Conservation (phyloP, 805 yeast genomes). For the Candida sanyiensis region DNA sequence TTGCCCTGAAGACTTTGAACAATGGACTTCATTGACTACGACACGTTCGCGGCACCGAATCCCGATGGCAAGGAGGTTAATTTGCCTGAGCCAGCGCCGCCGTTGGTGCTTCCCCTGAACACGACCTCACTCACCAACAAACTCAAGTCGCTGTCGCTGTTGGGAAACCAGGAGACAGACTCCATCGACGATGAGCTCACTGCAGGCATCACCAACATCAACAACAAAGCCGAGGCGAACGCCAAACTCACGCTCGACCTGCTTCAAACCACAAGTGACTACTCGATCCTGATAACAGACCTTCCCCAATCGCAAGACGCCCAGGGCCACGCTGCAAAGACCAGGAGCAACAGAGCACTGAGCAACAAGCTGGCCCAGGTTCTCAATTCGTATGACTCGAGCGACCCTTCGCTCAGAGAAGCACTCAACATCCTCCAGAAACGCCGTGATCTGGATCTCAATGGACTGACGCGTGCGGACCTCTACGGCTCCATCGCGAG, state of each 20-base stretch:
- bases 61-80: background rate
- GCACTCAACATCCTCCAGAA: constrained; percentile 30
- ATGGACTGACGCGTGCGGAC: constrained; percentile 26
- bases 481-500: constrained; percentile 56
- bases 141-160: constrained; percentile 32
- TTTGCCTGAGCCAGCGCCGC: constrained; percentile 35
- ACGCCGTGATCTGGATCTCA: constrained; percentile 26
- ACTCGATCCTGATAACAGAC: constrained; percentile 10
- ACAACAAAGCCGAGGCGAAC: constrained; percentile 38
- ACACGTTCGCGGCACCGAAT: constrained; percentile 13
- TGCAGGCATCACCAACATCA: constrained; percentile 4
- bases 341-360: constrained; percentile 24
- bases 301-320: constrained; percentile 8
- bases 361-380: constrained; percentile 32
- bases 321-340: background rate
- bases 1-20: background rate
- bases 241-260: constrained; percentile 42
- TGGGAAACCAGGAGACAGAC: constrained; percentile 10
- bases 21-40: constrained; percentile 27
- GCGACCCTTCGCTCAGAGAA: constrained; percentile 30
- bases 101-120: constrained; percentile 34
- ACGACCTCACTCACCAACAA: constrained; percentile 28
- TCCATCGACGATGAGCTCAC: background rate
- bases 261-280: constrained; percentile 21
- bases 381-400: constrained; percentile 29